Base-by-base conservation (phyloP, 139 green algal species). In the Zygnema cylindricum region DNA sequence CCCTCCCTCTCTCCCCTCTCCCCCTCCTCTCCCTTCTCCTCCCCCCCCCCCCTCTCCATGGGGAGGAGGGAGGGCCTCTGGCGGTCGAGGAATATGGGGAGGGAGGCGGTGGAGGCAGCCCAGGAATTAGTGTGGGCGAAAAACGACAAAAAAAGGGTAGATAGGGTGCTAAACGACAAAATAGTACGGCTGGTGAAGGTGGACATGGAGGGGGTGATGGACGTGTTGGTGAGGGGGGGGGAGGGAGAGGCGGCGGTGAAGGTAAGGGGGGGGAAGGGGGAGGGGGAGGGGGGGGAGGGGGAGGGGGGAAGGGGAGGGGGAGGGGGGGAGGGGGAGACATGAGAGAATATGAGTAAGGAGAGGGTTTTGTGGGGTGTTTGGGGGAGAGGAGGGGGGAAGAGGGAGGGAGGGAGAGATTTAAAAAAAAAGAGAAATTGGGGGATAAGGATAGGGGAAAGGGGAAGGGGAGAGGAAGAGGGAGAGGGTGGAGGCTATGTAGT, bases 51-150 rank as follows among this genome's bases (percentile, higher is more conserved):
- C n/a, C n/a, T n/a, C n/a, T n/a, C n/a, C n/a, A n/a, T n/a, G n/a
- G n/a, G n/a, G n/a, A n/a, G n/a, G n/a, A 63, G 49, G 16, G 49
- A 63, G 49, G 49, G 49, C 7, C 71, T 79, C 11, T 79, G 71
- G 71, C 71, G 71, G 71, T 40, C 71, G 71, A 7, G 71, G 7
- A 79, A 79, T 43, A 41, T 79, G 71, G 71, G 71, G 71, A 41
- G 71, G 36, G 71, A 79, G 71, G 36, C 71, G 36, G 38, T 79
- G 71, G 71, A 79, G 71, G 71, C 21, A 16, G 71, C 38, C 11
- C 71, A 79, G 71, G 71, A 79, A 16, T 16, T 79, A 11, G 38
- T 54, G 71, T 54, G 71, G 71, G 71, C 38, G 71, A 79, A 43
- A 16, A 16, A 16, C 3, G 71, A 79, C 7, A 16, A 79, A 16